phyloP scores from a whole-genome alignment of 2,329 filamentous ascomycete species.

The Penicillium sp. region DNA sequence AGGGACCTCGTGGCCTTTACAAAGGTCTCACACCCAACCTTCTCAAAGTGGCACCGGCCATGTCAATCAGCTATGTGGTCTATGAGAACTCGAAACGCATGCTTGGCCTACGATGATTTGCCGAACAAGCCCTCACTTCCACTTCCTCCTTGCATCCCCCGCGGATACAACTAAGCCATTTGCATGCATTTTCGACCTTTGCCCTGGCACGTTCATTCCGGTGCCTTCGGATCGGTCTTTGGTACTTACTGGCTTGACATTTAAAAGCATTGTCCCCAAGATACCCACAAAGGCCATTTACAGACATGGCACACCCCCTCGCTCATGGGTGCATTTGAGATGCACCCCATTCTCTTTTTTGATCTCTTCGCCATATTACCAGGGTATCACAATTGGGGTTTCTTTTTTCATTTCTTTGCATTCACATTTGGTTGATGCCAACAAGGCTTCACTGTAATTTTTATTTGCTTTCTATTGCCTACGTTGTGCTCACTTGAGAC shows the following conservation, averaged over 20 bases:
- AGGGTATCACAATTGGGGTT: not conserved
- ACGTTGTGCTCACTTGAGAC: constrained; percentile 3
- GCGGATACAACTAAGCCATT: not conserved
- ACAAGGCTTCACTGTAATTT: constrained; percentile 2
- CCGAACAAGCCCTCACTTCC: not conserved
- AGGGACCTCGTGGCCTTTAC: constrained; percentile 80
- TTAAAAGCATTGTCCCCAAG: constrained; percentile 20
- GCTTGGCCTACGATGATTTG: constrained; percentile 44
- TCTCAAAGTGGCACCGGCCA: constrained; percentile 87
- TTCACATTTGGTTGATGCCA: constrained; percentile 3
- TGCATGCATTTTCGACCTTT: not conserved
- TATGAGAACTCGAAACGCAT: constrained; percentile 82
- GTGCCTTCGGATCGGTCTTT: not conserved
- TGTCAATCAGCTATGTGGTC: constrained; percentile 89
- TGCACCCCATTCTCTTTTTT: constrained; percentile 2
- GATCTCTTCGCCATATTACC: not conserved
- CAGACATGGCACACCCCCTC: constrained; percentile 9
- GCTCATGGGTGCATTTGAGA: constrained; percentile 11
- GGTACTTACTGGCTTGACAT: constrained; percentile 1
- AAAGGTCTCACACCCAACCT: constrained; percentile 92
- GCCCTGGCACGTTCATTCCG: not conserved
- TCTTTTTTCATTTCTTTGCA: not conserved
- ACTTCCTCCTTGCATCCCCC: not conserved
- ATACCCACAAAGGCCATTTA: constrained; percentile 26
- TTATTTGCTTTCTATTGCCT: not conserved